phyloP scores from a whole-genome alignment of 1,284 basidiomycete genomes.

The Peniophora sp. region DNA sequence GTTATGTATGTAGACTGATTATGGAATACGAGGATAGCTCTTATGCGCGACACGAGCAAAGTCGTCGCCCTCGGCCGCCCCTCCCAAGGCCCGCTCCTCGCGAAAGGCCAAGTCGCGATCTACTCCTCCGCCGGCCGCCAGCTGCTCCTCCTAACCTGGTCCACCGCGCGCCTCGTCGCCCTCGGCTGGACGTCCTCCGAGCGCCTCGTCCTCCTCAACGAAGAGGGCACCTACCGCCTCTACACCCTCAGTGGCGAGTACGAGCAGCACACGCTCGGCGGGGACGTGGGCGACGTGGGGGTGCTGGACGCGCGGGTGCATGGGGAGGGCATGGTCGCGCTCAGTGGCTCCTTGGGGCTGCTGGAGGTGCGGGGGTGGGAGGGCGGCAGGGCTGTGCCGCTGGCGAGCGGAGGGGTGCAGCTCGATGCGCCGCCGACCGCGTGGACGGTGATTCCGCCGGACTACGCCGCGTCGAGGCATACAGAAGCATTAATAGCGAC shows the following conservation, averaged over 20 bases:
- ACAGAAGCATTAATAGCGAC: conserved; percentile 81
- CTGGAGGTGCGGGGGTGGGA: conserved; percentile 84
- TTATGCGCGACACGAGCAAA: conserved; percentile 83
- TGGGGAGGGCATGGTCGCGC: conserved; percentile 79
- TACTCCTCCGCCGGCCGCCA: conserved; percentile 69
- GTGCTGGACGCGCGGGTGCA: conserved; percentile 82
- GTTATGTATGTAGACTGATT: conserved; percentile 1
- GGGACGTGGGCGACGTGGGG: conserved; percentile 80
- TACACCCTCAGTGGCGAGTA: conserved; percentile 88
- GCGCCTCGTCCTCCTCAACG: conserved; percentile 79
- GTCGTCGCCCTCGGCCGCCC: conserved; percentile 69
- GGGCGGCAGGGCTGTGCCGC: conserved; percentile 57
- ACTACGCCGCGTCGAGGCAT: conserved; percentile 78
- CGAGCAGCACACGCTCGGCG: conserved; percentile 76
- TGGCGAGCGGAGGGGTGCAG: conserved; percentile 58
- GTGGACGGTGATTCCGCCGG: conserved; percentile 85
- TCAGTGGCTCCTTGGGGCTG: conserved; percentile 72
- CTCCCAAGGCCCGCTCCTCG: conserved; percentile 36
- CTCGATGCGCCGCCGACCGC: conserved; percentile 60
- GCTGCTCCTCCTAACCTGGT: conserved; percentile 72
- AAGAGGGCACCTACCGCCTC: conserved; percentile 86
- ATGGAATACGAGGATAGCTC: conserved; percentile 38
- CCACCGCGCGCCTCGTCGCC: conserved; percentile 70
- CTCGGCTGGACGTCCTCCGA: conserved; percentile 84
- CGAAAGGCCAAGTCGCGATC: conserved; percentile 73